Base-by-base conservation (phyloP, 495 filamentous ascomycete genomes). In the Aspergillus mulundensis region DNA sequence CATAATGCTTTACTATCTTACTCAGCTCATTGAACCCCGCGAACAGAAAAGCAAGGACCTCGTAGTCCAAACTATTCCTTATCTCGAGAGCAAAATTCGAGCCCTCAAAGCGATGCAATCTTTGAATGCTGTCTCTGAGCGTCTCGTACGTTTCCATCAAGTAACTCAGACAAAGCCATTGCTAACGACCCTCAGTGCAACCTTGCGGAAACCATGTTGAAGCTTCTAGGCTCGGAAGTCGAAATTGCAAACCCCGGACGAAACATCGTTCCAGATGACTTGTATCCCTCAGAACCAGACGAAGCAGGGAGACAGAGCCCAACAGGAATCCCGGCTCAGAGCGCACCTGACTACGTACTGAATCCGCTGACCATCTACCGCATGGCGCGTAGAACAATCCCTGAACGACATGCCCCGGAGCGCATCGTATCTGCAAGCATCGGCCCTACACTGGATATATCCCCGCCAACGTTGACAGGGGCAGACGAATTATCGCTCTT, bases 1-100 rank as follows among this genome's bases (percentile, higher is more conserved):
- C 8, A 69, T 69, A 43, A 70, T 70, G 60, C 53, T 70, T 10
- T 70, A 70, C 24, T 65, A 70, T 47, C 42, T 67, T 15, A 70
- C 68, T 2, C 68, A 70, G 45, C 63, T 70, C 6, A 61, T 70
- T 1, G 64, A 70, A 25, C 59, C 66, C 4, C 52, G 59, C 1
- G 61, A 67, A 12, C 57, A 60, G 16, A 16, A 47, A n/a, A 63
- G 66, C 10, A 67, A 62, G n/a, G 56, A 23, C 1, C 20, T 67
- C 11, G 63, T 60, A 3, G 38, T 50, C 3, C 47, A 65, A 12
- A 65, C 62, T 1, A 50, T 70, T 18, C 66, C 66, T 1, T 59
- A 63, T 21, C 20, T 70, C 14, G 59, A 56, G 6, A 66, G 62
- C 24, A 70, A 70, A 18, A 66, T 70, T n/a, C 50, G 56, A 0